Base-by-base conservation (phyloP, 495 filamentous ascomycete genomes). In the Astrothelium subdiscretum region DNA sequence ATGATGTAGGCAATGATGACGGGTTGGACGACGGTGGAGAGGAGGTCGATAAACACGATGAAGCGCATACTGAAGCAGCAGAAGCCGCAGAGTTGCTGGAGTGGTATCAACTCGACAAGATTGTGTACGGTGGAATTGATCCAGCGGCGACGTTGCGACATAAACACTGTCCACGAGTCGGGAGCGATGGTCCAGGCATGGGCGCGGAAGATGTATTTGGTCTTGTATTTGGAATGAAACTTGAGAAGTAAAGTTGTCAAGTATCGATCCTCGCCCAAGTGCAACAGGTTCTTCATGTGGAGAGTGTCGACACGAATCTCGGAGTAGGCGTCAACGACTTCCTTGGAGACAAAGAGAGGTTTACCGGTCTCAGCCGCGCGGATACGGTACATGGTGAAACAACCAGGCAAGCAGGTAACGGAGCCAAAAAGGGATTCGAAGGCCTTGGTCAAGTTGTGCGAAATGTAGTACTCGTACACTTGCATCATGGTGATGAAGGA, bases 11-110 rank as follows among this genome's bases (percentile, higher is more conserved):
- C 92, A n/a, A 95, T 79, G 1, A 86, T 92, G 48, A 96, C 94
- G 2, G 94, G 94, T 71, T 92, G 90, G 58, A 97, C 85, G 62
- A 97, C 74, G 32, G 94, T 99, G 61, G 87, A 90, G 61, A 99
- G 78, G 48, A 99, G 80, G 72, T 99, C 94, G 62, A 97, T 73
- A 69, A 99, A 95, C 66, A 99, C 92, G 63, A 99, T 80, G 76
- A 99, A 99, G 67, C 94, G 85, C 94, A 99, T 99, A 74, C 87
- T 91, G 80, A 99, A 99, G 76, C 95, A 97, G 80, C 94, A 99
- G 84, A 99, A 99, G 73, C 94, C 94, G 75, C 94, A 99, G 32
- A 99, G 85, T 71, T 97, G 88, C 59, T 88, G 83, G 72, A 99
- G 75, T 5, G 91, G 91, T 68, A 97, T 91, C 58, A 99, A 85